phyloP scores from a whole-genome alignment of 1,284 basidiomycete genomes.

The Moniliophthora roreri region DNA sequence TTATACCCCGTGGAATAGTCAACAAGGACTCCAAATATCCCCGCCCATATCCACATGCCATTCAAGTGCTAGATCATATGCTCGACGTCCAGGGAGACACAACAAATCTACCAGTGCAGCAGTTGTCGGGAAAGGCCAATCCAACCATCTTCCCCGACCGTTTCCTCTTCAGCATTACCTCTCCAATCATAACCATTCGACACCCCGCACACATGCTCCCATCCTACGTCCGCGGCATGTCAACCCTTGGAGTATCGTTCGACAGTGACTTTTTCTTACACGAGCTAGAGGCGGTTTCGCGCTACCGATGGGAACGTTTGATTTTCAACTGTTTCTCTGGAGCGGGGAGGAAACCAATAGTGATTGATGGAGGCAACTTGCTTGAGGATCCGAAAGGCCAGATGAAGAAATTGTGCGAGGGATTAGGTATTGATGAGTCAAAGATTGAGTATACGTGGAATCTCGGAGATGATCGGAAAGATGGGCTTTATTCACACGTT shows the following conservation, averaged over 20 bases:
- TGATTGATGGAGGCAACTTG: constrained; percentile 10
- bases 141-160: constrained; percentile 12
- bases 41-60: too few species aligned
- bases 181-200: constrained; percentile 10
- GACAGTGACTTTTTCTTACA: constrained; percentile 1
- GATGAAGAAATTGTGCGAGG: constrained; percentile 9
- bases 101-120: too few species aligned
- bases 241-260: constrained; percentile 1
- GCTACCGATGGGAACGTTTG: not conserved
- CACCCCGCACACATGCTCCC: constrained; percentile 7
- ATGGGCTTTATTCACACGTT: too few species aligned
- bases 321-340: constrained; percentile 6
- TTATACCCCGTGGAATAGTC: too few species aligned
- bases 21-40: too few species aligned
- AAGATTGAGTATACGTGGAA: constrained; percentile 10
- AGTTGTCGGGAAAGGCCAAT: too few species aligned
- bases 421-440: constrained; percentile 1
- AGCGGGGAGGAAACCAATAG: not conserved
- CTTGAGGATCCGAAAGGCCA: constrained; percentile 2
- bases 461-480: too few species aligned
- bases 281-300: not conserved
- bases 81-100: too few species aligned
- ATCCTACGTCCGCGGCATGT: constrained; percentile 4
- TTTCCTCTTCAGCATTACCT: not conserved
- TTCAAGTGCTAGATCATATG: too few species aligned